Percentiles rank a stretch among this genome's conserved stretches.
These are phyloP conservation scores for Paraurostyla sp. DNA, from an alignment of 73 alveolate genomes.

Conservation along the genomic window DNA sequence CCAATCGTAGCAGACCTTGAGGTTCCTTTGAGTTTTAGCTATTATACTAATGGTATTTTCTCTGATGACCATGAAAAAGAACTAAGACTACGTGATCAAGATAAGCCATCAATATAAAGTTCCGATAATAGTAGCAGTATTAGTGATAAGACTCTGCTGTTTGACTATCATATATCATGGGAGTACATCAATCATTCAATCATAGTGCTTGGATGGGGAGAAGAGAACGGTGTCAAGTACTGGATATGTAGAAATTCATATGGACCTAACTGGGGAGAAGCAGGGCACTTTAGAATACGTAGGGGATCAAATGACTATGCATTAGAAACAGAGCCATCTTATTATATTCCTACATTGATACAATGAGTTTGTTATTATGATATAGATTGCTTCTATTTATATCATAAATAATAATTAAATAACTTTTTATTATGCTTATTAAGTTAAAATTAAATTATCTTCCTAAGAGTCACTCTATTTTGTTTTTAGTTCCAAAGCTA, in stretches of 20 bases:
- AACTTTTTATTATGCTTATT: neutral
- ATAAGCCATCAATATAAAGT: neutral
- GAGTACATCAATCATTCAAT: conserved; percentile 78
- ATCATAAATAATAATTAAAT: neutral
- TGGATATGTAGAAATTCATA: conserved; percentile 92
- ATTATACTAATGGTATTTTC: conserved; percentile 81
- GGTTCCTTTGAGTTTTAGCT: conserved; percentile 70
- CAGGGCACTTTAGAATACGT: conserved; percentile 76
- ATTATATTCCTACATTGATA: conserved; percentile 55
- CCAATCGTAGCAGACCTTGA: conserved; percentile 82
- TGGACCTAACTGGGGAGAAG: conserved; percentile 93
- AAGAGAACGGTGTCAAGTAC: conserved; percentile 82
- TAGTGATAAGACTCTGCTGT: conserved; percentile 66
- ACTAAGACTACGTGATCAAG: too few relatives aligned
- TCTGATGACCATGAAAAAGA: conserved; percentile 9
- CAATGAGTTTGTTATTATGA: neutral
- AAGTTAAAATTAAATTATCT: neutral
- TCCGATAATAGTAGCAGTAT: neutral
- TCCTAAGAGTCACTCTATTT: neutral
- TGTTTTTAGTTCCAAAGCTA: neutral
- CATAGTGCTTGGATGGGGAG: conserved; percentile 91
- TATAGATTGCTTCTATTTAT: neutral
- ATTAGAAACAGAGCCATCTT: conserved; percentile 81
- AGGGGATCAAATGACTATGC: conserved; percentile 88
- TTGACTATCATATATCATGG: conserved; percentile 74